Base-by-base conservation (phyloP, 2,329 filamentous ascomycete genomes). In the Trichoderma hamatum region DNA sequence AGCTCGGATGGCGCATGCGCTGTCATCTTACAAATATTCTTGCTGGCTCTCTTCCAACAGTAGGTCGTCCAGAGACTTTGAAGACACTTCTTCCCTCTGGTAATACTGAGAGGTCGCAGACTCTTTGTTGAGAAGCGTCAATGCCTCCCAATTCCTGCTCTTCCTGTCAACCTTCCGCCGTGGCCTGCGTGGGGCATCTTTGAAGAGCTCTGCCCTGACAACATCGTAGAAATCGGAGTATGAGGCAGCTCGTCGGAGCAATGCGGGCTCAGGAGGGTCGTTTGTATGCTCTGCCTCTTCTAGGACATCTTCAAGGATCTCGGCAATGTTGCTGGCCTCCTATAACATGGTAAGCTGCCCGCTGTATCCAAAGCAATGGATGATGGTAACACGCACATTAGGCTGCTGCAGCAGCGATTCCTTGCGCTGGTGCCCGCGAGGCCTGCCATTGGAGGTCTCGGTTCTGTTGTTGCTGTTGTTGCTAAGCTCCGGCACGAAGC, bases 31-130 rank as follows among this genome's bases (percentile, higher is more conserved):
- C 89, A 91, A 83, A 78, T 97, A 97, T 77, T 95, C 89, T 73
- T 92, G 89, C 78, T 97, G 93, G 77, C 92, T 96, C 65, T 93
- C 89, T 74, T 94, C 88, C 34, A 97, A 82, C 75, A 98, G 81
- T 72, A 89, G 87, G 58, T 88, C 85, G 73, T 91, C 89, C 64
- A 90, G 84, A 65, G 70, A 72, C 34, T 76, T 72, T 67, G 77
- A 74, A 28, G 71, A 61, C 24, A 70, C 58, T 7, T 72, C 67
- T 36, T 71, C 66, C 1, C 69, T 71, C 3, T 79, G 78, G 9
- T 72, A 67, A 1, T 79, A 78, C 0, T 74, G 28, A 6, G 68
- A 70, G 14, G 55, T 30, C n/a, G 54, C 24, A 3, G 72, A 61
- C 1, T 71, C 16, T 13, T 67, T 66, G 10, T 59, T 63, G 4